Conservation (phyloP, 139 green algal species). For the Spirogloea muscicola region DNA sequence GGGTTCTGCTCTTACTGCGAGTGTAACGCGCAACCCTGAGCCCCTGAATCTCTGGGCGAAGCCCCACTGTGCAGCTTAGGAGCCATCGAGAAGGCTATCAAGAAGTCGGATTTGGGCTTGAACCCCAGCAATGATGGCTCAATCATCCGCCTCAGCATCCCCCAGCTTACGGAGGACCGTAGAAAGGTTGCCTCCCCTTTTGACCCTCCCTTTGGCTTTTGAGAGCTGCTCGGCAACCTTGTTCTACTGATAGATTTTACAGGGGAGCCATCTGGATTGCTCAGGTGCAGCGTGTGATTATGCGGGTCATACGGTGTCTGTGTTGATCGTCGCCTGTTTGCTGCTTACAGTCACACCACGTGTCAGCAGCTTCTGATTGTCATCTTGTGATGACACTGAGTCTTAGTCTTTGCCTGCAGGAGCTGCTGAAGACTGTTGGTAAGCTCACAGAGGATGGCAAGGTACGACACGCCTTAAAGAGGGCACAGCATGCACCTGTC, state of each 20-base stretch:
- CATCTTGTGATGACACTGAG: conserved; percentile 1
- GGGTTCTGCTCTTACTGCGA: too few species aligned
- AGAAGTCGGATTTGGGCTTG: conserved; percentile 80
- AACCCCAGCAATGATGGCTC: conserved; percentile 94
- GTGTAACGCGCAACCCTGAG: too few species aligned
- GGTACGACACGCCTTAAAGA: conserved; percentile 13
- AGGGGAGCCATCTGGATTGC: not conserved
- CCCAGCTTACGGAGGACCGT: conserved; percentile 86
- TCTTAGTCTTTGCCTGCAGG: conserved; percentile 14
- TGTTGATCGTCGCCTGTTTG: not conserved
- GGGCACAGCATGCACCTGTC: not conserved
- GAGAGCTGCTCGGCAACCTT: not conserved
- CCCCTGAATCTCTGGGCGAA: too few species aligned
- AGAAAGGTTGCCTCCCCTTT: conserved; percentile 63
- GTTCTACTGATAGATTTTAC: not conserved
- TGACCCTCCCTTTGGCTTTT: too few species aligned
- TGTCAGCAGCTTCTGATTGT: too few species aligned
- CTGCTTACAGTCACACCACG: not conserved
- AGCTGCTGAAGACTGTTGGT: conserved; percentile 52
- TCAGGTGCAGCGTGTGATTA: not conserved
- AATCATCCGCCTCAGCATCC: conserved; percentile 84
- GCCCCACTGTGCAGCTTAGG: conserved; percentile 58
- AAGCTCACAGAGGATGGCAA: conserved; percentile 95
- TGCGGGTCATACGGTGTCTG: not conserved
- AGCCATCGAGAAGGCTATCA: conserved; percentile 59